A percentile compares a stretch with the other conserved stretches of the same genome.
Evolutionary conservation across 805 yeast genomes (phyloP).

Genomic region (Candida germanica): DNA sequence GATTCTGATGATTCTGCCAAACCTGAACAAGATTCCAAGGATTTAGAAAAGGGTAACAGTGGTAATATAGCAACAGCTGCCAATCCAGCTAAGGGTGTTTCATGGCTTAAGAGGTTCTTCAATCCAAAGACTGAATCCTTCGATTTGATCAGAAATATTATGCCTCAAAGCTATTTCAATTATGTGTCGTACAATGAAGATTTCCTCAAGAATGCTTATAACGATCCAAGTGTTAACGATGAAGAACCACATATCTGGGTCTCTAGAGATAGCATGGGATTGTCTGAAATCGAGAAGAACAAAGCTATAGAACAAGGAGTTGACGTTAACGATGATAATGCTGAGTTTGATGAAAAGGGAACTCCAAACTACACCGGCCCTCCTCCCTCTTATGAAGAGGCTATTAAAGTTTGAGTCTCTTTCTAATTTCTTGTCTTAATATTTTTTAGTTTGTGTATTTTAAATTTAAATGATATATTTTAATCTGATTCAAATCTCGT

Average conservation of each 20-base stretch:
- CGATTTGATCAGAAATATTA: slow-evolving; percentile 37
- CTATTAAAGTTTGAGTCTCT: slow-evolving; percentile 29
- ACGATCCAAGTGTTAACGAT: slow-evolving; percentile 56
- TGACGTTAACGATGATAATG: slow-evolving; percentile 54
- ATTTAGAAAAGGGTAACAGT: slow-evolving; percentile 3
- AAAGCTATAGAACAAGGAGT: slow-evolving; percentile 55
- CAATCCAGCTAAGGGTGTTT: slow-evolving; percentile 20
- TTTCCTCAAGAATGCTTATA: slow-evolving; percentile 43
- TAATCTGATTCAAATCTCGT: too few species aligned
- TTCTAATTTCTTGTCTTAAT: background rate
- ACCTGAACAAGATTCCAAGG: slow-evolving; percentile 12
- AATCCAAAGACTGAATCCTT: slow-evolving; percentile 48
- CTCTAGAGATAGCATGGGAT: slow-evolving; percentile 64
- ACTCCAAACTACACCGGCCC: slow-evolving; percentile 52
- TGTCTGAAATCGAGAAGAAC: slow-evolving; percentile 56
- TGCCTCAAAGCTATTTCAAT: slow-evolving; percentile 43
- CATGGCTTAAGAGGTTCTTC: slow-evolving; percentile 41
- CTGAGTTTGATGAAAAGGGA: slow-evolving; percentile 58
- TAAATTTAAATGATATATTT: background rate
- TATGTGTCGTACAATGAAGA: slow-evolving; percentile 41
- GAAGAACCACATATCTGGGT: slow-evolving; percentile 68
- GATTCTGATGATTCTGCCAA: slow-evolving; percentile 10
- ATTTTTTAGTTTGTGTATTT: background rate
- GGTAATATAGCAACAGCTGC: slow-evolving; percentile 5
- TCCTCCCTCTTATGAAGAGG: slow-evolving; percentile 68